A percentile compares a stretch with the other conserved stretches of the same genome.
Conservation (phyloP, 495 filamentous ascomycete genomes). For the Podospora pseudoanserina region DNA sequence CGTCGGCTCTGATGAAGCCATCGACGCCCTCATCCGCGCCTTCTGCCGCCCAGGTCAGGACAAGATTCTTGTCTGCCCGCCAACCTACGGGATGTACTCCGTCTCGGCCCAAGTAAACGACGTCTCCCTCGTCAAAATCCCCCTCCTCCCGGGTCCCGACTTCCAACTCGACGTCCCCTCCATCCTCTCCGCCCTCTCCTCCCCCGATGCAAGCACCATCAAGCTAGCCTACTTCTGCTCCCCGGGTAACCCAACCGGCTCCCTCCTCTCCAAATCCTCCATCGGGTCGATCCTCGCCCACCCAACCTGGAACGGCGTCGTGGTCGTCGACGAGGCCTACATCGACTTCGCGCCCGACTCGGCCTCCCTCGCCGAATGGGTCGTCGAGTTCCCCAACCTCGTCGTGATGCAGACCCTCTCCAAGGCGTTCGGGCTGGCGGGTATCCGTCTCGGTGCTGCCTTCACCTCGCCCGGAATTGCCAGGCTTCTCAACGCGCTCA, state of each 20-base stretch:
- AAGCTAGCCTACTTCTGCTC: conserved; percentile 91
- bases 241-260: conserved; percentile 88
- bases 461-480: conserved; percentile 61
- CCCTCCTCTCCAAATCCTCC: conserved; percentile 71
- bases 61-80: conserved; percentile 88
- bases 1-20: conserved; percentile 93
- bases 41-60: conserved; percentile 87
- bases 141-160: conserved; percentile 54
- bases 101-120: conserved; percentile 95
- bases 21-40: conserved; percentile 86
- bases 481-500: conserved; percentile 76
- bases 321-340: conserved; percentile 94
- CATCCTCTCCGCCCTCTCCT: conserved; percentile 61
- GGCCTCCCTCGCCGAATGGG: conserved; percentile 87
- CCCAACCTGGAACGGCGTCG: conserved; percentile 91
- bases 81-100: conserved; percentile 97
- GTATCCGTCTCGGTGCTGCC: conserved; percentile 72
- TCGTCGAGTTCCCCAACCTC: conserved; percentile 88
- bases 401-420: conserved; percentile 97
- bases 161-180: conserved; percentile 70
- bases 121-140: conserved; percentile 76
- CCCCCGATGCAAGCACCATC: conserved; percentile 49
- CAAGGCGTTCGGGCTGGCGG: conserved; percentile 93
- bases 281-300: conserved; percentile 73
- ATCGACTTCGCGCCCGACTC: conserved; percentile 85